Conservation (phyloP, 257 asterid genomes). For the Solanum neorickii region DNA sequence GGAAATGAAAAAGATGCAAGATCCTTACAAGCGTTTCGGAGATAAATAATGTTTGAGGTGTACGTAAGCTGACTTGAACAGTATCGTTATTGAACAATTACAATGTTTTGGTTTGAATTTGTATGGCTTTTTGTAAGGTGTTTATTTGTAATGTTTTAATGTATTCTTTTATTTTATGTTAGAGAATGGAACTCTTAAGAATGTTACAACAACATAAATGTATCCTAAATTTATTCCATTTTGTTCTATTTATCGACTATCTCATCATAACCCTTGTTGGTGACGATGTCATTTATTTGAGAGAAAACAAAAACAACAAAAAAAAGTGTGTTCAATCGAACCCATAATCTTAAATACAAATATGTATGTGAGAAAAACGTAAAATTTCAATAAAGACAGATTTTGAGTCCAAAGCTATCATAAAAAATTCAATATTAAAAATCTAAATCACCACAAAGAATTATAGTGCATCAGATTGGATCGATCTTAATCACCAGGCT, state of each 20-base stretch:
- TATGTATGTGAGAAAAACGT: background rate
- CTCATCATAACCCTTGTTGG: accelerated
- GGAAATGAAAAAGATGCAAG: conserved; percentile 46
- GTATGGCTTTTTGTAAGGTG: background rate
- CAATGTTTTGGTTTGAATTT: background rate
- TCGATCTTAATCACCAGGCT: background rate
- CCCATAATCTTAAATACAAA: background rate
- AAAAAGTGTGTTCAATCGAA: background rate
- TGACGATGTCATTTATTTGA: background rate
- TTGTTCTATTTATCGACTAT: background rate
- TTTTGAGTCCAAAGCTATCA: background rate
- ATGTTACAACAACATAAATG: background rate
- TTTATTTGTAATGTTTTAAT: background rate
- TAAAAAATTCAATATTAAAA: background rate
- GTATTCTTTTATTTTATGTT: background rate
- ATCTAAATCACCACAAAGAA: background rate
- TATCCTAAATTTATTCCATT: background rate
- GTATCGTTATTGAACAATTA: background rate
- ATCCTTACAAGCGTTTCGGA: conserved; percentile 30
- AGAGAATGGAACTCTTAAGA: background rate
- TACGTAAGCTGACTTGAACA: background rate
- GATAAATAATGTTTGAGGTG: background rate
- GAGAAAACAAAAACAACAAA: background rate
- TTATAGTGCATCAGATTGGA: background rate
- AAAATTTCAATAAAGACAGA: background rate